Base-by-base conservation (phyloP, 208 protist species). In the Plasmodiophora brassicae region DNA sequence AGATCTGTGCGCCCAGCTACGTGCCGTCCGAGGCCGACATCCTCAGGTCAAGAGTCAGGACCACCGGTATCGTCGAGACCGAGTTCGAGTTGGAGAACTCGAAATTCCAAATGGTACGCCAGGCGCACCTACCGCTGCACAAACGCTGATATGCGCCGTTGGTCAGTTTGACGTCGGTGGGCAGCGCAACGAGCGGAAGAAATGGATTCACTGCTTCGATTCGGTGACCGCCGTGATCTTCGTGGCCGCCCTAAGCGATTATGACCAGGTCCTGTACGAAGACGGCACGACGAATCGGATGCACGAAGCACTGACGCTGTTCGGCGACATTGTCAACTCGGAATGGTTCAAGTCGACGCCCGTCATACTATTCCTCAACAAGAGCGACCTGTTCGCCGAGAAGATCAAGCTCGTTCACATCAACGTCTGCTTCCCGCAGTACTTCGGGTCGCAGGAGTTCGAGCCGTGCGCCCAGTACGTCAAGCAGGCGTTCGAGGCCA, bases 131-230 rank as follows among this genome's bases (percentile, higher is more conserved):
- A n/a, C n/a, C n/a, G n/a, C n/a, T 94, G 96, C 91, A 94, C 96
- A 1, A 94, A n/a, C n/a, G n/a, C 50, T 25, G 50, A 25, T 60
- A 60, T n/a, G n/a, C n/a, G n/a, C n/a, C n/a, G n/a, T n/a, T n/a
- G n/a, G n/a, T n/a, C n/a, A n/a, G n/a, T 87, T 88, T 86, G 88
- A 90, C 50, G 88, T 90, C 8, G 85, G 88, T 45, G 88, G 88
- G 1, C 88, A 90, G 46, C 38, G 88, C 8, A 90, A 90, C 87
- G 85, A 90, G 50, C 45, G 88, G 1, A 88, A 84, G 39, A 90
- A 91, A 88, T 97, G 84, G 94, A 96, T 85, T 38, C 94, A 96
- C 83, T 95, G 93, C 89, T 97, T 97, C 85, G 89, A 92, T 20
- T 71, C 72, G n/a, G 93, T 97, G 0, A 96, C 92, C 1, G 92